Evolutionary conservation across 768 basidiomycete genomes (phyloP), one percentile per base, ranked within the genome.

Genomic region (Mrakia hoshinonis): DNA sequence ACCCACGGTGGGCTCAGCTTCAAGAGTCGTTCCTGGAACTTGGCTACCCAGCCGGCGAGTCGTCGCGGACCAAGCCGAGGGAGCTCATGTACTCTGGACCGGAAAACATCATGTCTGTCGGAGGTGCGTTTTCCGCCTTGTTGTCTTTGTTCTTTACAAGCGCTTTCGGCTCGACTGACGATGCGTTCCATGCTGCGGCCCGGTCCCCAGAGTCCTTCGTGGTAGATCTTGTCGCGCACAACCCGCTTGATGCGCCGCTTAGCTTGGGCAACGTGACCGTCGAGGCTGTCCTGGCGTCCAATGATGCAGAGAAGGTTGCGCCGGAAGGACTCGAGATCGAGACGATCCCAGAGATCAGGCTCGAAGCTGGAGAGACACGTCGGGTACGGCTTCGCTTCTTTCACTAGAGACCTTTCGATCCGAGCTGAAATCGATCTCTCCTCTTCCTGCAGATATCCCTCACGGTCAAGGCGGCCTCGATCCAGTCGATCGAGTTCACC

Each of bases 21-120:
- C 88, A 92, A 76, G 83, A 85, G 0, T 80, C 80, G 54, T 92
- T 91, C 85, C 76, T 87, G 83, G 84, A 81, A 73, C 75, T 80
- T 0, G 67, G 68, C 5, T 55, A n/a, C 18, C 51, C 39, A 29
- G 61, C 0, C 2, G 31, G 39, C 24, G 79, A 78, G 38, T 87
- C 58, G 48, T 68, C 2, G 26, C 63, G 73, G 52, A 31, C 67
- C 43, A 74, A 47, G 38, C 49, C 73, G 31, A 47, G 72, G 26
- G 70, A 73, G 29, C 75, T 76, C 0, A 68, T 75, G 6, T 73
- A 77, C 2, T 77, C 73, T 34, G 77, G 77, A 7, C 34, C 13
- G 43, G 49, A 34, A 24, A 63, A 54, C 36, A 51, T 54, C 29
- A 52, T 67, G 34, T 54, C 70, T 3, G 36, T 65, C 26, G 63